Evolutionary conservation across 2,329 filamentous ascomycete species (phyloP), one percentile per base, ranked within the genome.

Genomic region (Fusarium heterosporum): DNA sequence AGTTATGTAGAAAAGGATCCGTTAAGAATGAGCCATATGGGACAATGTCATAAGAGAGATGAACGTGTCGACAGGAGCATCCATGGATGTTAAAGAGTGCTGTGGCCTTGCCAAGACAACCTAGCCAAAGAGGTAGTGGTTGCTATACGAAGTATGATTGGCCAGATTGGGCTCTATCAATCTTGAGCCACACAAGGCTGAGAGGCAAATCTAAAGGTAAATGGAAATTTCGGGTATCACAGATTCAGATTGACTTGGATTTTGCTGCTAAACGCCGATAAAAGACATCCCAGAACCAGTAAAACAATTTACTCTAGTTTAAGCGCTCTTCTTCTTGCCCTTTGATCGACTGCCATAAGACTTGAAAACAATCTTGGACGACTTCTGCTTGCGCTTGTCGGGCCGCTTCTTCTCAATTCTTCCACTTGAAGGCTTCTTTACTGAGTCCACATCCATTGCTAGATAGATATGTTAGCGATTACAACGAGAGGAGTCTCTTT

Each of bases 381-480:
- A 86, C 76, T 84, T 87, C 67, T 78, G 80, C 70, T 79, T 83
- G 74, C 83, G 82, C 82, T 89, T 90, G 76, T 84, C 81, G 53
- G 88, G 80, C 70, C 84, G 83, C 75, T 82, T 84, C 78, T 83
- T 87, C 64, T 77, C 75, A 36, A 69, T 76, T 22, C 77, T 75
- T 14, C 78, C 72, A 62, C 77, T 80, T 28, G 76, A 72, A 41
- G 78, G 72, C 72, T 82, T 81, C 72, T 82, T 81, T 53, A 76
- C 78, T 32, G 74, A 71, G 69, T 89, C 87, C 50, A 90, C 75
- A 22, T 89, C 87, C 87, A 90, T 89, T 50, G 78, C 82, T 79
- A 69, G 26, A 42, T 22, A 61, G 14, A 10, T 10, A 49, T 59
- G 53, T 71, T 59, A 69, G 48, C 51, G 22, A 39, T 25, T 10